A percentile compares a stretch with the other conserved stretches of the same genome.
Evolutionary conservation across 2,329 filamentous ascomycete genomes (phyloP).

Genomic region (Stagonosporopsis tanaceti): DNA sequence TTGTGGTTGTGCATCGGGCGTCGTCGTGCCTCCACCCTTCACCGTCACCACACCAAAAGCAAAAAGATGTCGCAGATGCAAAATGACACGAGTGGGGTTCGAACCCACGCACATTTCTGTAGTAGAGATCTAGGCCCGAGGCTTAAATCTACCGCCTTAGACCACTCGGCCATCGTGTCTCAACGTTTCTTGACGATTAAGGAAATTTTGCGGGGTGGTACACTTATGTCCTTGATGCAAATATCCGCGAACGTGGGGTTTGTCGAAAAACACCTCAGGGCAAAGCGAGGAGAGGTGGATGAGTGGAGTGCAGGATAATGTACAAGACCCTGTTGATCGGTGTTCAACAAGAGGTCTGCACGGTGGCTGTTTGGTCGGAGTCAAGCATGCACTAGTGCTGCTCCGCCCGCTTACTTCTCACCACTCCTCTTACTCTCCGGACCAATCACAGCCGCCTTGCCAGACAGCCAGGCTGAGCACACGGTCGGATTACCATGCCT

Average conservation of each 20-base stretch:
- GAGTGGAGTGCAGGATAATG: too few species aligned
- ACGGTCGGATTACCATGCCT: background rate
- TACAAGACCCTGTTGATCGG: background rate
- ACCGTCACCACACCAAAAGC: background rate
- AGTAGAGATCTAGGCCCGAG: conserved; percentile 33
- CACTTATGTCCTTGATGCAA: background rate
- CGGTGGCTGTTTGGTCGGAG: background rate
- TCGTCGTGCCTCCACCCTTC: too few species aligned
- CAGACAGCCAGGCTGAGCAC: background rate
- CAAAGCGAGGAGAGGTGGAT: too few species aligned
- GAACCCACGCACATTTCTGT: conserved; percentile 45
- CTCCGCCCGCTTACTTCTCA: background rate
- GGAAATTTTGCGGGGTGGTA: background rate
- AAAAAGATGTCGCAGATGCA: conserved; percentile 1
- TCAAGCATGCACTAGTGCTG: background rate
- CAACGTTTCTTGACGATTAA: background rate
- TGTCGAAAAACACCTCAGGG: too few species aligned
- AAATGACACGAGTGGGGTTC: conserved; percentile 42
- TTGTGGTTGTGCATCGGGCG: too few species aligned
- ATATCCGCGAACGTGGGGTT: too few species aligned
- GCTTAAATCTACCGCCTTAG: conserved; percentile 48
- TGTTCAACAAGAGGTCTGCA: background rate
- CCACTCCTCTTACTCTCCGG: background rate
- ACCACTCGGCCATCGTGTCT: conserved; percentile 44
- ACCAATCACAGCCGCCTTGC: background rate